phyloP scores from a whole-genome alignment of 179 eudicot species.

The Patellifolia procumbens region DNA sequence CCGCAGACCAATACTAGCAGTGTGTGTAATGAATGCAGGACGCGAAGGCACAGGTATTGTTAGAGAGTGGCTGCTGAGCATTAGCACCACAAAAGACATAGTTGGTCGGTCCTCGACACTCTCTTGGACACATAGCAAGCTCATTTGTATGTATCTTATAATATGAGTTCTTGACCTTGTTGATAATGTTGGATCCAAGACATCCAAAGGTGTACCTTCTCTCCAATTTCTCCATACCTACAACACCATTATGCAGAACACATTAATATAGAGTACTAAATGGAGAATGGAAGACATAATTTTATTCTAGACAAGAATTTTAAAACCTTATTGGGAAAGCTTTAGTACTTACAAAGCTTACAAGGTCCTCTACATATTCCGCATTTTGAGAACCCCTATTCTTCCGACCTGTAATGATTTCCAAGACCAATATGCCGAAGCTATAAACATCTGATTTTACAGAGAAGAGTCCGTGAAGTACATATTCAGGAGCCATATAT shows the following conservation, averaged over 20 bases:
- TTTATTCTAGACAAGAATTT: background rate
- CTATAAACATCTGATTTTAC: slow-evolving; percentile 30
- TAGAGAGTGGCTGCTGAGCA: slow-evolving; percentile 34
- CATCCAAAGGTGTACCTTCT: slow-evolving; percentile 21
- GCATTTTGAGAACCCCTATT: background rate
- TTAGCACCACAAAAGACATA: slow-evolving; percentile 35
- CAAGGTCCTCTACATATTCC: slow-evolving; percentile 18
- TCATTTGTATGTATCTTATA: slow-evolving; percentile 43
- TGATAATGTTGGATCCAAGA: slow-evolving; percentile 37
- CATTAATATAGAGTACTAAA: too few relatives aligned
- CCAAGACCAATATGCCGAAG: slow-evolving; percentile 26
- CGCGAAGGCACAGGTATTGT: slow-evolving; percentile 29
- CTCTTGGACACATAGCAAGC: slow-evolving; percentile 51
- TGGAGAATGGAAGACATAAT: background rate
- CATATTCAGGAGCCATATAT: slow-evolving; percentile 37
- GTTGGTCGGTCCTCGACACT: slow-evolving; percentile 35
- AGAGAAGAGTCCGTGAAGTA: slow-evolving; percentile 24
- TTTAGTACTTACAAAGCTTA: slow-evolving; percentile 31
- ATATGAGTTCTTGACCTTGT: slow-evolving; percentile 21
- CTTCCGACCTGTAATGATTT: slow-evolving; percentile 27
- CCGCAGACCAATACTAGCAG: background rate
- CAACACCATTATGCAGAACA: background rate
- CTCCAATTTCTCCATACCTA: slow-evolving; percentile 63
- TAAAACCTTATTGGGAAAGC: too few relatives aligned
- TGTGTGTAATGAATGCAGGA: slow-evolving; percentile 28